These are phyloP conservation scores for Metschnikowia arizonensis DNA, from an alignment of 805 yeast species.

Conservation along the genomic window DNA sequence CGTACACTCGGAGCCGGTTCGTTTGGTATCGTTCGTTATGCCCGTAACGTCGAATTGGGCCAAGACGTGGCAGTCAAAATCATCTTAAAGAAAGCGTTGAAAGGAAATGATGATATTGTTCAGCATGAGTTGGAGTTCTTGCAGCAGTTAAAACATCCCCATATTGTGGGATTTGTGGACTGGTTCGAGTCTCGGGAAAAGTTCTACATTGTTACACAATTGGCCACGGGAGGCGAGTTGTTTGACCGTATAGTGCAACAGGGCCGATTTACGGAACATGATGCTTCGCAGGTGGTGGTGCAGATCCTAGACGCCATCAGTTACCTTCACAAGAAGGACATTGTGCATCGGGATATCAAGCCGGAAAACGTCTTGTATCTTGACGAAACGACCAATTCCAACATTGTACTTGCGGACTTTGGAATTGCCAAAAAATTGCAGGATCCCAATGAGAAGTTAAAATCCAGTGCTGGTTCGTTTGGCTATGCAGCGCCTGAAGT, in stretches of 20 bases:
- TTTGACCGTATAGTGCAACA: constrained; percentile 78
- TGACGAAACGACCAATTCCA: constrained; percentile 50
- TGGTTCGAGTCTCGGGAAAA: constrained; percentile 94
- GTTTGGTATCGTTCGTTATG: constrained; percentile 87
- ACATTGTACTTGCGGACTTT: constrained; percentile 87
- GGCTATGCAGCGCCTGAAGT: constrained; percentile 99
- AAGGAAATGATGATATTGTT: constrained; percentile 73
- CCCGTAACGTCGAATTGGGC: constrained; percentile 44
- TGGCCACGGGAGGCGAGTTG: constrained; percentile 94
- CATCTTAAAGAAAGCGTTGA: constrained; percentile 76
- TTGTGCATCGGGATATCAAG: constrained; percentile 91
- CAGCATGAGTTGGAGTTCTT: constrained; percentile 73
- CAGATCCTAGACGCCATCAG: constrained; percentile 76
- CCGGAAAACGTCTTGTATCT: constrained; percentile 88
- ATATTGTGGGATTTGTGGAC: constrained; percentile 84
- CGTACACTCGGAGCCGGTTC: constrained; percentile 91
- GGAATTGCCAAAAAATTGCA: constrained; percentile 85
- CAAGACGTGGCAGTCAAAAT: constrained; percentile 90
- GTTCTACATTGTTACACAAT: constrained; percentile 87
- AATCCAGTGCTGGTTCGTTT: constrained; percentile 81
- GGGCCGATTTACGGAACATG: constrained; percentile 85
- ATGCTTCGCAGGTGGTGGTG: constrained; percentile 70
- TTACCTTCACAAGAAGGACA: constrained; percentile 70
- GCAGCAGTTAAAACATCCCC: constrained; percentile 68
- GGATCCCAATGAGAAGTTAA: constrained; percentile 55